These are phyloP conservation scores for Dictyostelium intermedium DNA, from an alignment of 78 protist genomes.

Conservation along the genomic window DNA sequence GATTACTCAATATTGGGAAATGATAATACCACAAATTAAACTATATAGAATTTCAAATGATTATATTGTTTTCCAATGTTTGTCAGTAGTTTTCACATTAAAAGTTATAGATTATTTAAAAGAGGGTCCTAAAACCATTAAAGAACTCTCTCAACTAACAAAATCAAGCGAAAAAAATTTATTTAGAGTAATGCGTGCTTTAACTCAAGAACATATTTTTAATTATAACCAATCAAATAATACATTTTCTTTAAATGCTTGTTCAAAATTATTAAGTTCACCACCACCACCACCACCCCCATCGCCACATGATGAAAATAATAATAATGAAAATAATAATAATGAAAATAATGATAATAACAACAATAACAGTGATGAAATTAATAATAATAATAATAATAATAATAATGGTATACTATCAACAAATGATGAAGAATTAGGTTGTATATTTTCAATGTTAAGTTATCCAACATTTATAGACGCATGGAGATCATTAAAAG, in stretches of 20 bases:
- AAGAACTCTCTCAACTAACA: constrained; percentile 7
- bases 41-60: constrained; percentile 36
- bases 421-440: neutral
- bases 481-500: constrained; percentile 44
- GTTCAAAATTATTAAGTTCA: neutral
- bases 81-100: constrained; percentile 34
- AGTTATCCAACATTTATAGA: constrained; percentile 46
- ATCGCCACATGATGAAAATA: neutral
- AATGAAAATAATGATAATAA: neutral
- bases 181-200: neutral
- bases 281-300: neutral
- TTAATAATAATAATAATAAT: neutral
- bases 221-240: neutral
- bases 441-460: constrained; percentile 26
- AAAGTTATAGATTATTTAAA: constrained; percentile 40
- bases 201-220: constrained; percentile 34
- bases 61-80: constrained; percentile 54
- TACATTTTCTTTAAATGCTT: neutral
- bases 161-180: constrained; percentile 10
- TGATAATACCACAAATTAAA: constrained; percentile 42
- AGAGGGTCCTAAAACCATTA: neutral
- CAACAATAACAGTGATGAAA: neutral
- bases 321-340: neutral
- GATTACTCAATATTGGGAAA: constrained; percentile 56
- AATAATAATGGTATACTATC: neutral